Percentiles rank a stretch among this genome's conserved stretches.
phyloP scores from a whole-genome alignment of 2,329 filamentous ascomycete species.

The Samsoniella hepiali region DNA sequence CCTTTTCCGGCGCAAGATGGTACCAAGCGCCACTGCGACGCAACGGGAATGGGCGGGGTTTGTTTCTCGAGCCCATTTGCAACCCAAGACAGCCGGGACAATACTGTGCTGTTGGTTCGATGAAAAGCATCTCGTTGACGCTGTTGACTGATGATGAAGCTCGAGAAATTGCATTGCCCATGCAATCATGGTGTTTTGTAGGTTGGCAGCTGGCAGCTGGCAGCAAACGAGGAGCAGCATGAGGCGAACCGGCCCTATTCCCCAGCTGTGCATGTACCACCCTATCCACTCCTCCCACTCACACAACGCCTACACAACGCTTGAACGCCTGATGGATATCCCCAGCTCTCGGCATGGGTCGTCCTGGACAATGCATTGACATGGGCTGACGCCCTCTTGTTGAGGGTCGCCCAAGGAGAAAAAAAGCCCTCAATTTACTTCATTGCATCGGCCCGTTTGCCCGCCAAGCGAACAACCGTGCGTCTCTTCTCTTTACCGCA shows the following conservation, averaged over 20 bases:
- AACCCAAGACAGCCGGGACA: too few species aligned
- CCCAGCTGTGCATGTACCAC: background rate
- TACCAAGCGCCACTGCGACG: constrained; percentile 1
- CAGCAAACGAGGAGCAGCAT: background rate
- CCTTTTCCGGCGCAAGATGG: background rate
- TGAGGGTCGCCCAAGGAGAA: background rate
- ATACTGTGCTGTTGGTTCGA: too few species aligned
- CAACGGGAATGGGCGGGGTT: background rate
- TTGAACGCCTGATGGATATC: background rate
- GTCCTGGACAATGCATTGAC: background rate
- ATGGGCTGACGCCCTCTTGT: background rate
- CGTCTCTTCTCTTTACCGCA: background rate
- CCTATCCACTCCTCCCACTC: constrained; percentile 1
- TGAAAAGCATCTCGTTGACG: too few species aligned
- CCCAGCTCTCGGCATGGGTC: constrained; percentile 3
- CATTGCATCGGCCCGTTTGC: constrained; percentile 12
- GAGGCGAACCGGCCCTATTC: background rate
- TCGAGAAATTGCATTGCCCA: background rate
- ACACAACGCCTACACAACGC: background rate
- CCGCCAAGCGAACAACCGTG: constrained; percentile 15
- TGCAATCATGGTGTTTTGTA: background rate
- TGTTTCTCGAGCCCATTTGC: background rate
- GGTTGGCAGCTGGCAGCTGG: background rate
- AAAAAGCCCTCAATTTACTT: background rate
- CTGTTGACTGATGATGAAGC: background rate